Conservation (phyloP, 495 filamentous ascomycete species). For the Penicillium alfredii region DNA sequence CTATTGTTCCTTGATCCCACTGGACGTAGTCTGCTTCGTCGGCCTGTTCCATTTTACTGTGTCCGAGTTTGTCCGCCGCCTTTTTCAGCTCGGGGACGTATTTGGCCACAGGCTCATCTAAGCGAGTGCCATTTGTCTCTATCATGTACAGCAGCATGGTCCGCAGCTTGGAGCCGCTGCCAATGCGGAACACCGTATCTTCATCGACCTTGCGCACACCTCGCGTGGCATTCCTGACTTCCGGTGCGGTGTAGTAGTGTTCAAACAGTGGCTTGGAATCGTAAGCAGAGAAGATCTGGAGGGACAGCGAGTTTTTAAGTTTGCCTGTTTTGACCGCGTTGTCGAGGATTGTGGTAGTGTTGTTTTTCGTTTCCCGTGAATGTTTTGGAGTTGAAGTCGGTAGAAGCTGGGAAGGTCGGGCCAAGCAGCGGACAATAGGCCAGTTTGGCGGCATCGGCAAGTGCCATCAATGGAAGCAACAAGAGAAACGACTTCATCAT, state of each 20-base stretch:
- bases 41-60: constrained; percentile 1
- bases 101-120: constrained; percentile 38
- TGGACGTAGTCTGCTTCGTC: constrained; percentile 35
- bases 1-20: constrained; percentile 52
- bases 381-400: too few species aligned
- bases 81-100: constrained; percentile 49
- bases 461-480: too few species aligned
- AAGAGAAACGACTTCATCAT: too few species aligned
- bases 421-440: too few species aligned
- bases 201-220: constrained; percentile 8
- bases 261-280: constrained; percentile 2
- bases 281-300: constrained; percentile 7
- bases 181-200: constrained; percentile 47
- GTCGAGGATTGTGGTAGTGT: constrained; percentile 1
- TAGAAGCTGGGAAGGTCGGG: too few species aligned
- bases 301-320: constrained; percentile 4
- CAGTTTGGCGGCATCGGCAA: too few species aligned
- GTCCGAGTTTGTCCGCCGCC: background rate
- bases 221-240: constrained; percentile 7
- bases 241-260: constrained; percentile 1
- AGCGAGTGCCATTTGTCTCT: constrained; percentile 36
- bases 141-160: constrained; percentile 44
- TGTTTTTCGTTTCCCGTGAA: too few species aligned
- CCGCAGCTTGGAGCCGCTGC: constrained; percentile 46
- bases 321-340: constrained; percentile 2